Evolutionary conservation across 2,329 filamentous ascomycete species (phyloP), one percentile per base, ranked within the genome.

Genomic region (Penicillium corylophilum): DNA sequence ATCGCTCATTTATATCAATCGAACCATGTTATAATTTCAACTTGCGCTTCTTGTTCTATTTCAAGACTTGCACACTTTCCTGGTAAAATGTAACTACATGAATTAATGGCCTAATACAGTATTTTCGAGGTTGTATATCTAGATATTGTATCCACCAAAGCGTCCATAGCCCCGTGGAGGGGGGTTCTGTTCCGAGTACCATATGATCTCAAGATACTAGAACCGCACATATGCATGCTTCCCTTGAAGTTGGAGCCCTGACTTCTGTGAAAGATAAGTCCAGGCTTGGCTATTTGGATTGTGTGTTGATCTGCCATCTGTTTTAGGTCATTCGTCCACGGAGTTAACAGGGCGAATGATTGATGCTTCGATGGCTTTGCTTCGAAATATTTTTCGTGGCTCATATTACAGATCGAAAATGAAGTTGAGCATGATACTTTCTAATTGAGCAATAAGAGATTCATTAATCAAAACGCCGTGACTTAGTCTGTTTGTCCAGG

Each of bases 301-400:
- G n/a, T 12, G n/a, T 46, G 33, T 60, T 66, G 50, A 70, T 78
- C 61, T 78, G 55, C 76, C 76, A 78, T 75, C 74, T 66, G 69
- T 69, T 78, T 76, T 78, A 78, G 76, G 73, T 72, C 65, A 69
- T 70, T 69, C 64, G 67, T 65, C 69, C 68, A 74, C 69, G 53
- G 66, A 54, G 40, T 43, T 53, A 39, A 36, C 48, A 54, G 64
- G 47, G 57, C 57, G 66, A 64, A 68, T 59, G 63, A 63, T 62
- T 61, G 68, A 72, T 72, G 70, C 69, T 68, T 62, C 63, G 61
- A 72, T 71, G 69, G 69, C 60, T 44, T 40, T 22, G 28, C 12
- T 40, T 24, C n/a, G n/a, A 2, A 7, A 36, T 16, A 2, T 36
- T n/a, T 2, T n/a, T 26, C 22, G 13, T 24, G 24, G 35, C 18